Conservation (phyloP, 2,329 filamentous ascomycete species). For the Trichophyton benhamiae region DNA sequence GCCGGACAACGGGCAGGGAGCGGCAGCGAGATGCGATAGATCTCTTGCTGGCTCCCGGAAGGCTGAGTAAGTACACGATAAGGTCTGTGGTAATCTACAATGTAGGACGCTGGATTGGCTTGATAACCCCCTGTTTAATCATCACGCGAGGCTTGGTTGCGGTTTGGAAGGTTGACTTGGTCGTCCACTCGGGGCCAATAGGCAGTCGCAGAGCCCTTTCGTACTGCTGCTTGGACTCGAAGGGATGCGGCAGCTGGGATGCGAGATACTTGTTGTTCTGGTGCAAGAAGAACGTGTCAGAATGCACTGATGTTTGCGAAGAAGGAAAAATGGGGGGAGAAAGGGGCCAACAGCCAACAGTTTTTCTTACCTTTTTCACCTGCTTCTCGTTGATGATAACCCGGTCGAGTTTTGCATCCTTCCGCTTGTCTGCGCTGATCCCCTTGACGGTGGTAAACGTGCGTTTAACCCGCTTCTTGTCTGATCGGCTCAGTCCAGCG, state of each 20-base stretch:
- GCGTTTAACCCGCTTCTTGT: constrained; percentile 43
- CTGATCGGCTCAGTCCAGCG: constrained; percentile 60
- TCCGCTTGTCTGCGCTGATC: constrained; percentile 61
- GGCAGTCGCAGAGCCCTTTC: constrained; percentile 77
- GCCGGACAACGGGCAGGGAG: neutral
- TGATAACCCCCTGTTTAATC: constrained; percentile 81
- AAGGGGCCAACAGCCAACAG: neutral
- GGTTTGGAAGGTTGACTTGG: constrained; percentile 88
- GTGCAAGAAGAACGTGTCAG: neutral
- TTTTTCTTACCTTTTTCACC: constrained; percentile 63
- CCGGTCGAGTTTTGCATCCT: constrained; percentile 67
- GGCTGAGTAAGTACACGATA: neutral
- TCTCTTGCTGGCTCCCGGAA: neutral
- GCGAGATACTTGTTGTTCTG: constrained; percentile 81
- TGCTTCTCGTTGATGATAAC: constrained; percentile 91
- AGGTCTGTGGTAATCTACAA: constrained; percentile 24
- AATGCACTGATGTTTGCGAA: neutral
- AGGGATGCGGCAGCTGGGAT: constrained; percentile 71
- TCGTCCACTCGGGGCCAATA: constrained; percentile 87
- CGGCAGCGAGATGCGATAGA: neutral
- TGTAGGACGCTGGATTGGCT: constrained; percentile 70
- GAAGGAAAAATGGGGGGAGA: neutral
- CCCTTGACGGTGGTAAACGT: constrained; percentile 46
- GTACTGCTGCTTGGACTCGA: constrained; percentile 78
- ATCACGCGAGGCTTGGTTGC: constrained; percentile 79